Percentiles rank a stretch among this genome's conserved stretches.
These are phyloP conservation scores for Yamadazyma sp. DNA, from an alignment of 1,139 yeast species.

Conservation along the genomic window DNA sequence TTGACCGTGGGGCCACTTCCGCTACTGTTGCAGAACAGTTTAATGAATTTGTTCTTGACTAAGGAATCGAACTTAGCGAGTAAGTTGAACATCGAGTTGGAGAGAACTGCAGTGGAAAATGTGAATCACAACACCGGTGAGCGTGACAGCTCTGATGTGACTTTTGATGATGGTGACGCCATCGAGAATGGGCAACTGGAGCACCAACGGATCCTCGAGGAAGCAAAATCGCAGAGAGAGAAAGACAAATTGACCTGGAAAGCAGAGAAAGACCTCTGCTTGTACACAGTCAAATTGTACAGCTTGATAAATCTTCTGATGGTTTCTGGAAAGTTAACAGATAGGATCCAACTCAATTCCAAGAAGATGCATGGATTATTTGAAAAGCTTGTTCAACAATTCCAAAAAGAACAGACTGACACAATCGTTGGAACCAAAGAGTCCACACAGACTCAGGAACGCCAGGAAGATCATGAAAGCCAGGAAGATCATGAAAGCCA, in stretches of 20 bases:
- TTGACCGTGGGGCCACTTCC: constrained; percentile 17
- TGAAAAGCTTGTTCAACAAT: constrained; percentile 19
- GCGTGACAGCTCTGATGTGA: background rate
- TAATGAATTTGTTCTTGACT: constrained; percentile 31
- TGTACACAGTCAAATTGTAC: constrained; percentile 50
- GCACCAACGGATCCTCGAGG: constrained; percentile 15
- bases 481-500: too few relatives aligned
- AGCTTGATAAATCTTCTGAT: constrained; percentile 43
- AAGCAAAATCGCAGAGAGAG: background rate
- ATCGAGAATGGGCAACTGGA: constrained; percentile 17
- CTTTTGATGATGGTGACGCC: constrained; percentile 13
- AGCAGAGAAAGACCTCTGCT: constrained; percentile 49
- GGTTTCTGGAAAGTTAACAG: constrained; percentile 26
- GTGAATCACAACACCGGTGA: background rate
- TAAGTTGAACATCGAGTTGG: constrained; percentile 37
- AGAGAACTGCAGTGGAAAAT: constrained; percentile 27
- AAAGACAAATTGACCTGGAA: constrained; percentile 23
- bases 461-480: too few relatives aligned
- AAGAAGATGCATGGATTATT: constrained; percentile 46
- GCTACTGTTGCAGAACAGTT: constrained; percentile 21
- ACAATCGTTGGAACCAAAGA: too few relatives aligned
- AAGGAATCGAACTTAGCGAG: constrained; percentile 35
- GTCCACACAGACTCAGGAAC: too few relatives aligned
- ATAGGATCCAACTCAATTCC: constrained; percentile 50
- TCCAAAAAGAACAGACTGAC: background rate